These are phyloP conservation scores for Akanthomyces lecanii DNA, from an alignment of 2,329 filamentous ascomycete species.

Conservation along the genomic window DNA sequence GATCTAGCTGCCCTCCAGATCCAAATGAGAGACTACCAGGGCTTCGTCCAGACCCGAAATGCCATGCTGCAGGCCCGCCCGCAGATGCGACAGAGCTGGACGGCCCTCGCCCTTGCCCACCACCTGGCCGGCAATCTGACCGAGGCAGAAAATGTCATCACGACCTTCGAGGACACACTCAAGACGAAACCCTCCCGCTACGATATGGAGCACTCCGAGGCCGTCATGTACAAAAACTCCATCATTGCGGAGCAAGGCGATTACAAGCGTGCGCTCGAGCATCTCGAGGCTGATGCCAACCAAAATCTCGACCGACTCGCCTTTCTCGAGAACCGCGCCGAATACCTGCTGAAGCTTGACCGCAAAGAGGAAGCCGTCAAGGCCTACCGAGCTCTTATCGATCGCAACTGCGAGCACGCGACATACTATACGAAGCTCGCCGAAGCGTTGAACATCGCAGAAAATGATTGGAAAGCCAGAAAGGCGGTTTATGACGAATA, in stretches of 20 bases:
- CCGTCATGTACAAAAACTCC: constrained; percentile 88
- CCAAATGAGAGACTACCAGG: constrained; percentile 93
- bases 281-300: constrained; percentile 75
- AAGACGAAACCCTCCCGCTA: constrained; percentile 71
- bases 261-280: constrained; percentile 75
- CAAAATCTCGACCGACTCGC: constrained; percentile 77
- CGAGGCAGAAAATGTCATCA: constrained; percentile 86
- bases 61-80: constrained; percentile 84
- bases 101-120: constrained; percentile 88
- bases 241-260: constrained; percentile 91
- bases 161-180: constrained; percentile 88
- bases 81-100: constrained; percentile 88
- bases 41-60: constrained; percentile 84
- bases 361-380: constrained; percentile 74
- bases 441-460: constrained; percentile 58
- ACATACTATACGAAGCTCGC: constrained; percentile 80
- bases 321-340: constrained; percentile 78
- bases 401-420: constrained; percentile 83
- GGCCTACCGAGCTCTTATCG: constrained; percentile 75
- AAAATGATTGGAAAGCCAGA: constrained; percentile 56
- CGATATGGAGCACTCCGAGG: constrained; percentile 91
- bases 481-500: constrained; percentile 74
- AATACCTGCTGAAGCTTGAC: constrained; percentile 75
- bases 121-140: constrained; percentile 81
- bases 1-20: constrained; percentile 90